Base-by-base conservation (phyloP, 2,329 filamentous ascomycete genomes). In the Nemania sp. region DNA sequence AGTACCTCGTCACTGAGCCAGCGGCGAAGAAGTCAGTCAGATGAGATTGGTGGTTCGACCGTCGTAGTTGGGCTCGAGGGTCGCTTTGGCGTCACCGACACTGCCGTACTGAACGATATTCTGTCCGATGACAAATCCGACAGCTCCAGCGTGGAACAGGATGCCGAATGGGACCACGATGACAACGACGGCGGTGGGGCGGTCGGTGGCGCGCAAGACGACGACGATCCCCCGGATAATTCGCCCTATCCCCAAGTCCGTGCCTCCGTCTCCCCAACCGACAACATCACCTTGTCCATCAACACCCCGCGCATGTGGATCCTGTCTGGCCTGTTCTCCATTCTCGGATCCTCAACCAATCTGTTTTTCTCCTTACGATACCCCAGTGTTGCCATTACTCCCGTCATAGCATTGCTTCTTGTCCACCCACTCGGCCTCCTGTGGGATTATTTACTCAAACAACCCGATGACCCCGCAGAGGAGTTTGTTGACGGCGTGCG, bases 351-450 rank as follows among this genome's bases (percentile, higher is more conserved):
- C 48, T 90, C 90, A 2, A 92, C 90, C 37, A 95, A 95, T 74
- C 79, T 96, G 42, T 95, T 96, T 78, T 96, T 96, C 79, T 93
- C 91, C 37, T 80, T 96, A 73, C 85, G 92, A 83, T 96, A 95
- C 81, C 92, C 92, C 29, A 95, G 91, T 74, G 91, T 96, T 74
- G 90, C 90, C 62, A 94, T 96, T 71, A 94, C 91, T 20, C 91
- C 91, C 40, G 90, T 96, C 67, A 96, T 96, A 78, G 91, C 91
- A 32, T 81, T 95, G 69, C 81, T 96, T 60, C 86, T 96, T 58
- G 91, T 92, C 48, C 92, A 95, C 72, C 92, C 92, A 2, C 83
- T 96, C 56, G 92, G 92, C 61, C 84, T 91, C 21, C 73, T 92
- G 29, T 94, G 92, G 90, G 92, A 96, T 71, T 81, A 84, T 56